phyloP scores from a whole-genome alignment of 2,329 filamentous ascomycete species.

The Phialophora macrospora region DNA sequence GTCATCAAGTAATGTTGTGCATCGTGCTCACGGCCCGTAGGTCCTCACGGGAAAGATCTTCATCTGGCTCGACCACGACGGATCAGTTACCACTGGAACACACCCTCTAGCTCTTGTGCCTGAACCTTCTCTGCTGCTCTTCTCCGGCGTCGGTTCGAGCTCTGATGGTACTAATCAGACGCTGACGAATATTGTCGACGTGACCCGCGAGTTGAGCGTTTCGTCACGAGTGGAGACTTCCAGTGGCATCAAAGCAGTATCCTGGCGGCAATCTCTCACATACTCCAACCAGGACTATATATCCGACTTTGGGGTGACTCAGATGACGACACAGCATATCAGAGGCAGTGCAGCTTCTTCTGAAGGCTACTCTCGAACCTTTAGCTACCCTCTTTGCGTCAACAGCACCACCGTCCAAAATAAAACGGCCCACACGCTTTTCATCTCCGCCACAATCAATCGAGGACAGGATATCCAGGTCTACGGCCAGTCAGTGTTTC shows the following conservation, averaged over 20 bases:
- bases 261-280: constrained; percentile 9
- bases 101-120: not conserved
- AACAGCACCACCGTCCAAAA: constrained; percentile 8
- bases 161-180: constrained; percentile 10
- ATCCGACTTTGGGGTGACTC: constrained; percentile 1
- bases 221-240: constrained; percentile 8
- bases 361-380: constrained; percentile 10
- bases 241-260: not conserved
- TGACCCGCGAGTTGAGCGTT: constrained; percentile 3
- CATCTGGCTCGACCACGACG: constrained; percentile 9
- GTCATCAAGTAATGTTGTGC: too few relatives aligned
- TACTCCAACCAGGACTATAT: constrained; percentile 8
- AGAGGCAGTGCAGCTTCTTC: constrained; percentile 6
- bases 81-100: not conserved
- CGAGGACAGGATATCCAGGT: constrained; percentile 2
- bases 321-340: not conserved
- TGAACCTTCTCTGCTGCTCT: not conserved
- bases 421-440: not conserved
- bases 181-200: constrained; percentile 8
- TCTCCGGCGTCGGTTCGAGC: not conserved
- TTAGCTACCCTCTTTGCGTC: constrained; percentile 14
- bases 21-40: not conserved
- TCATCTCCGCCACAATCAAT: constrained; percentile 1
- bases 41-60: constrained; percentile 11
- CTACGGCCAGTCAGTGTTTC: constrained; percentile 3